Base-by-base conservation (phyloP, 2,329 filamentous ascomycete genomes). In the Penicillium sp. region DNA sequence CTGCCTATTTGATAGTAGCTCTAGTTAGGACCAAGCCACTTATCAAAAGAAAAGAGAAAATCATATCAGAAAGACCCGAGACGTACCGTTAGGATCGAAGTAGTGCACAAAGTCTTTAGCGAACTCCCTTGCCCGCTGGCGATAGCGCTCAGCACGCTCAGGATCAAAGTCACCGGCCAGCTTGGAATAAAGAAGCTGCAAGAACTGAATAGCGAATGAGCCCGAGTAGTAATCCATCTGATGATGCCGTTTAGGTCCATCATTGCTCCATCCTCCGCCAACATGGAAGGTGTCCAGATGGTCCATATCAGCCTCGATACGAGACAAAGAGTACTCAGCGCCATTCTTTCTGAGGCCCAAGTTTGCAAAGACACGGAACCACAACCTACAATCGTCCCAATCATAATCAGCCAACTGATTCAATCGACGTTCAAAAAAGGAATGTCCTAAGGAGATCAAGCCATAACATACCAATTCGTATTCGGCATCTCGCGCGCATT, bases 141-240 rank as follows among this genome's bases (percentile, higher is more conserved):
- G 86, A 75, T 91, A 93, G 70, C 89, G 86, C 56, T 81, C 83
- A 0, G 87, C 86, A 25, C 89, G 82, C 31, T 80, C 80, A 0
- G 85, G 84, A 64, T 93, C 89, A 10, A 76, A 77, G 2, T 88
- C 82, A 1, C 81, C 86, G 1, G 87, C 88, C 1, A 93, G 75
- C 62, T 89, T 90, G 33, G 88, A 84, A 63, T 93, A 93, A 0
- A 93, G 78, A 0, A 93, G 82, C 70, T 93, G 89, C 5, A 92
- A 77, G 65, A 90, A 90, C 65, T 93, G 89, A 56, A 93, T 93
- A 1, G 89, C 90, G 70, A 92, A 93, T 57, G 87, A 90, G 10
- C 89, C 89, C 0, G 88, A 91, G 73, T 93, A 93, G 69, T 93
- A 93, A 71, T 93, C 89, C 86, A 93, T 91, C 73, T 93, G 89